Evolutionary conservation across 2,329 filamentous ascomycete species (phyloP).

Genomic region (Nothomitra cinnamomea): DNA sequence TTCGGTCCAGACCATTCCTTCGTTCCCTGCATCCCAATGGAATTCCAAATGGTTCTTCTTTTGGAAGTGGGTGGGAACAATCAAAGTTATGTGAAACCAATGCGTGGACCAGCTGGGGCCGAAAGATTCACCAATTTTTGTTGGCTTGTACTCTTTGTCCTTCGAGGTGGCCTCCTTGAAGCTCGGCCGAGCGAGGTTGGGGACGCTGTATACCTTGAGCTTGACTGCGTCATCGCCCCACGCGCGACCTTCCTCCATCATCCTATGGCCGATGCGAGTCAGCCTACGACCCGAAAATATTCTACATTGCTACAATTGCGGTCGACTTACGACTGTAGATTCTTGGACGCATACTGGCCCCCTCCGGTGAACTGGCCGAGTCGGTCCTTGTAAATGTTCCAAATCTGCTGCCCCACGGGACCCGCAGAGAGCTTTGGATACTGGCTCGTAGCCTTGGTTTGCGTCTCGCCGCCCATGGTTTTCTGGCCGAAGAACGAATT

Average conservation of each 20-base stretch:
- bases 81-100: constrained; percentile 80
- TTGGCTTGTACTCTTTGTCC: constrained; percentile 55
- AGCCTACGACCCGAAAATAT: not conserved
- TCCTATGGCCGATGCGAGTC: constrained; percentile 29
- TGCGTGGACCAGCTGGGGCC: constrained; percentile 96
- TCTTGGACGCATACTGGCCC: constrained; percentile 63
- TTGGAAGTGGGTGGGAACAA: constrained; percentile 53
- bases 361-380: constrained; percentile 63
- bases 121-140: constrained; percentile 61
- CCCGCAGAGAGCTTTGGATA: constrained; percentile 33
- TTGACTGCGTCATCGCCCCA: constrained; percentile 63
- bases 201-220: constrained; percentile 73
- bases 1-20: constrained; percentile 86
- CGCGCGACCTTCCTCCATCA: constrained; percentile 50
- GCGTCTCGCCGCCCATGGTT: constrained; percentile 22
- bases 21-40: constrained; percentile 89
- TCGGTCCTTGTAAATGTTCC: constrained; percentile 69
- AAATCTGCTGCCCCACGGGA: constrained; percentile 61
- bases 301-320: not conserved
- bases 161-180: constrained; percentile 70
- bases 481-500: not conserved
- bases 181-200: constrained; percentile 58
- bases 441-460: constrained; percentile 16
- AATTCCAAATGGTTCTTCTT: constrained; percentile 78
- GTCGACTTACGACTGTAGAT: constrained; percentile 47